Base-by-base conservation (phyloP, 2,329 filamentous ascomycete species). In the Colletotrichum tropicicola region DNA sequence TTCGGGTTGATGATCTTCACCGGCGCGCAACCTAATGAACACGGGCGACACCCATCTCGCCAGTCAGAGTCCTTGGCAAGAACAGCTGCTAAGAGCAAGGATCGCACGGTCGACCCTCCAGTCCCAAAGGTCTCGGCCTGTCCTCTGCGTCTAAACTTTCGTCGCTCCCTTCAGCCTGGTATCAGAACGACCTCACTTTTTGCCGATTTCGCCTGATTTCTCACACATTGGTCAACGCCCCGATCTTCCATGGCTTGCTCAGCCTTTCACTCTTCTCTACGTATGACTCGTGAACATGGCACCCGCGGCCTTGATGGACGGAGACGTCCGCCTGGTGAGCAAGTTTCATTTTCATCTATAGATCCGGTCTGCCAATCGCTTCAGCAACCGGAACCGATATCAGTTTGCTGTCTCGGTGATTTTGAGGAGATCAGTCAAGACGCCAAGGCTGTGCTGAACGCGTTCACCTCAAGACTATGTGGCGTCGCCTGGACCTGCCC, bases 51-150 rank as follows among this genome's bases (percentile, higher is more conserved):
- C 8, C 28, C 28, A 35, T n/a, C 27, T 21, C 25, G 13, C 13
- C 15, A 54, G n/a, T 49, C 47, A 47, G 7, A 30, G 7, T 28
- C 25, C 60, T 64, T 54, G 56, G 60, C 56, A 41, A 60, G 48
- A 60, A 60, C 41, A 4, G 27, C 21, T 54, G 21, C 17, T 48
- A 15, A 12, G 7, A 19, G 28, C 21, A 28, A 25, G 32, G 32
- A 64, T 28, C 35, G 21, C 56, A 49, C 47, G 19, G 39, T 13
- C 56, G 12, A n/a, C 21, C 32, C 3, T 28, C 43, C 41, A 15
- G n/a, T 27, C 32, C 32, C 21, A 32, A 27, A 21, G 41, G 56
- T 54, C 56, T 54, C 47, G 35, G 25, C 61, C 27, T 48, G n/a
- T 4, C 28, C 21, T n/a, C 15, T 15, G 12, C 25, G n/a, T 64